phyloP scores from a whole-genome alignment of 2,329 filamentous ascomycete genomes.

The Coniochaeta ligniaria region DNA sequence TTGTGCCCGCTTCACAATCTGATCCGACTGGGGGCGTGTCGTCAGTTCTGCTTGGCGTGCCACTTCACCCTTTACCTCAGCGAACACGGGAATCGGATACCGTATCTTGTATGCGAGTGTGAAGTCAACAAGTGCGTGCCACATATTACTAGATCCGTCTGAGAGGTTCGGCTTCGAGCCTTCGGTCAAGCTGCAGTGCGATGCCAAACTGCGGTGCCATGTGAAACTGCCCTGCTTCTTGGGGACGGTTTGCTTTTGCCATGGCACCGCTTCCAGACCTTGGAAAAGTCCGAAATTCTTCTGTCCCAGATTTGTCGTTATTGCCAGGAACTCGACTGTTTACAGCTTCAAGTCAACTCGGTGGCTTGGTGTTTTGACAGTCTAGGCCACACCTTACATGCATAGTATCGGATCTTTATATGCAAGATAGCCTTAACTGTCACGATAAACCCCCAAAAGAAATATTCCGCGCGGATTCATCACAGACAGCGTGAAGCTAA shows the following conservation, averaged over 20 bases:
- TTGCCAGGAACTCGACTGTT: not conserved
- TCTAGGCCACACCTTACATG: not conserved
- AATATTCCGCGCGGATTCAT: not conserved
- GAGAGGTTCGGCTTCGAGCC: no score
- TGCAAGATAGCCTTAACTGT: not conserved
- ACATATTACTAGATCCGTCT: not conserved
- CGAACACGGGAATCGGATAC: not conserved
- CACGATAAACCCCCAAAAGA: not conserved
- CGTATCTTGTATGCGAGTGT: not conserved
- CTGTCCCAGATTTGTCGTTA: not conserved
- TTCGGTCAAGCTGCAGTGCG: no score
- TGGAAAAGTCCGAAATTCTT: not conserved
- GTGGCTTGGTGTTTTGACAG: not conserved
- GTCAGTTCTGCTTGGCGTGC: not conserved
- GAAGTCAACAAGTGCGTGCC: not conserved
- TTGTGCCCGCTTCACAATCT: conserved; percentile 5
- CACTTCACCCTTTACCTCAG: not conserved
- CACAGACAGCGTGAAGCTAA: not conserved
- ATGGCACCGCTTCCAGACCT: not conserved
- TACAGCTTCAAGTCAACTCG: no score
- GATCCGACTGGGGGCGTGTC: conserved; percentile 5
- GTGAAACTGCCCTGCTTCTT: not conserved
- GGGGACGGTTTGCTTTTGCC: not conserved
- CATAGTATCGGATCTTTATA: not conserved
- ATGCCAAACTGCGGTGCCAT: not conserved